Conservation (phyloP, 2,329 filamentous ascomycete species). For the Phialemoniopsis sp. region DNA sequence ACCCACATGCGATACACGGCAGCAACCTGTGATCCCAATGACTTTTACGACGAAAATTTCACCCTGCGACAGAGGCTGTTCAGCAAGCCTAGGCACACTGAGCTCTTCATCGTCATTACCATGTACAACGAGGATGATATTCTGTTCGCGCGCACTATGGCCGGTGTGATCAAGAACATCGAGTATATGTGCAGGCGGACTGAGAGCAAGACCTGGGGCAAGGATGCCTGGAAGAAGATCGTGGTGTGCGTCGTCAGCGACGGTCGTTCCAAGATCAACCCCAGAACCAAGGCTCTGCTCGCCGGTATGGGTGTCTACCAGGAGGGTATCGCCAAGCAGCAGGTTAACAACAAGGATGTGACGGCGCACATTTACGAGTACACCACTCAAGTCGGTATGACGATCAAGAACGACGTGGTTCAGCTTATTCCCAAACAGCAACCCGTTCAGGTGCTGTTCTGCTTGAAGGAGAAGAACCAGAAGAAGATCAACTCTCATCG, state of each 20-base stretch:
- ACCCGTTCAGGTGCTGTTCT: slow-evolving; percentile 95
- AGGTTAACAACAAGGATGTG: slow-evolving; percentile 94
- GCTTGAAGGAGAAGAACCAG: slow-evolving; percentile 98
- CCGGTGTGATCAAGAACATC: slow-evolving; percentile 96
- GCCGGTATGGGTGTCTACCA: slow-evolving; percentile 96
- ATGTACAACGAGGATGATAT: slow-evolving; percentile 99
- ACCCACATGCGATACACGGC: slow-evolving; percentile 92
- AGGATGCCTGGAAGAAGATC: slow-evolving; percentile 99
- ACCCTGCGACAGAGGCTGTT: slow-evolving; percentile 89
- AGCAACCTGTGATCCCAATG: slow-evolving; percentile 85
- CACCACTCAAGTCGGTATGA: slow-evolving; percentile 79
- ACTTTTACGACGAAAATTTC: slow-evolving; percentile 87
- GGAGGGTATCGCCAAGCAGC: slow-evolving; percentile 96
- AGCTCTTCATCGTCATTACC: slow-evolving; percentile 93
- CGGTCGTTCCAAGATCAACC: slow-evolving; percentile 94
- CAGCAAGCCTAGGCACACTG: slow-evolving; percentile 86
- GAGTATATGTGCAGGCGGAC: slow-evolving; percentile 95
- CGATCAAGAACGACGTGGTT: slow-evolving; percentile 87
- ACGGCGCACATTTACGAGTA: slow-evolving; percentile 98
- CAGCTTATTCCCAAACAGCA: slow-evolving; percentile 79
- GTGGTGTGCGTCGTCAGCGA: slow-evolving; percentile 97
- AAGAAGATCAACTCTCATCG: slow-evolving; percentile 99
- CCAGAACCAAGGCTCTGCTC: slow-evolving; percentile 80
- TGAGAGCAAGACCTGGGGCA: slow-evolving; percentile 96
- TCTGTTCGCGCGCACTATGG: slow-evolving; percentile 91